A percentile compares a stretch with the other conserved stretches of the same genome.
phyloP scores from a whole-genome alignment of 2,329 filamentous ascomycete genomes.

The Nothomitra cinnamomea region DNA sequence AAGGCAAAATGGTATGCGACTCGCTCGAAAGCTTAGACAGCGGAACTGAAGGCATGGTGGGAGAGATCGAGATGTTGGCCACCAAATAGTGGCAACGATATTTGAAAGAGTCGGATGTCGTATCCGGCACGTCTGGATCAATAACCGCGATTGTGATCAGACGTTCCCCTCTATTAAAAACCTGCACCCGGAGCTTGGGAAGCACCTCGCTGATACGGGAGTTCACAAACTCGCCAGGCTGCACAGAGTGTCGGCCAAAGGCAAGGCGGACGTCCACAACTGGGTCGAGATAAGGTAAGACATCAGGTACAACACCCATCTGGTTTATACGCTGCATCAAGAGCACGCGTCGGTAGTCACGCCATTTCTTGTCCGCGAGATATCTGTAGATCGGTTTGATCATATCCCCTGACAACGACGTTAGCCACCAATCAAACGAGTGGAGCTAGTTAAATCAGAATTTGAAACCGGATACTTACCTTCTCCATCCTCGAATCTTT shows the following conservation, averaged over 20 bases:
- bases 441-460: background rate
- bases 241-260: slow-evolving; percentile 53
- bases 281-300: slow-evolving; percentile 66
- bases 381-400: slow-evolving; percentile 88
- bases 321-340: slow-evolving; percentile 74
- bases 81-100: slow-evolving; percentile 81
- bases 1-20: slow-evolving; percentile 55
- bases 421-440: background rate
- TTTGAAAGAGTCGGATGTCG: slow-evolving; percentile 56
- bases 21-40: slow-evolving; percentile 42
- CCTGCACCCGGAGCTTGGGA: slow-evolving; percentile 65
- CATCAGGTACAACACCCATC: slow-evolving; percentile 74
- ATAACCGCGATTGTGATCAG: slow-evolving; percentile 73
- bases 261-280: slow-evolving; percentile 64
- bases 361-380: slow-evolving; percentile 79
- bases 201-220: slow-evolving; percentile 55
- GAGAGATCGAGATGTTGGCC: slow-evolving; percentile 49
- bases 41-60: slow-evolving; percentile 43
- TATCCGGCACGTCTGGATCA: slow-evolving; percentile 77
- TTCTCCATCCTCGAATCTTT: slow-evolving; percentile 77
- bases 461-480: slow-evolving; percentile 36
- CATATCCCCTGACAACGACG: slow-evolving; percentile 58
- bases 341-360: slow-evolving; percentile 60
- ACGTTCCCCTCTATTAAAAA: slow-evolving; percentile 66
- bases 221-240: slow-evolving; percentile 64